Conservation (phyloP, 441 rosid genomes). For the Brassica balearica region DNA sequence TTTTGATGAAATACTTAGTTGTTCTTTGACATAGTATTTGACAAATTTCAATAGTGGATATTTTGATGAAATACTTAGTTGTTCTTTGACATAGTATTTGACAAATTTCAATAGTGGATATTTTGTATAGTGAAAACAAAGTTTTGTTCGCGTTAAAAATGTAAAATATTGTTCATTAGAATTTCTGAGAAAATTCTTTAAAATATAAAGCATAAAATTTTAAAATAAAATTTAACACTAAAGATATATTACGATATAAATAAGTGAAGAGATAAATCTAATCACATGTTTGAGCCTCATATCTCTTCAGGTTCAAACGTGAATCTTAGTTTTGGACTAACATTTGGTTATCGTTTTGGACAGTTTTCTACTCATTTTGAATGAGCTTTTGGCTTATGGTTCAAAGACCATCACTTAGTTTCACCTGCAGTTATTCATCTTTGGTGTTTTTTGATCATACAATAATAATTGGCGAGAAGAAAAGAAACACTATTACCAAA, state of each 20-base stretch:
- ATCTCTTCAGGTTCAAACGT: neutral
- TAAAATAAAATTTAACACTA: no score
- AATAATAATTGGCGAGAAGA: neutral
- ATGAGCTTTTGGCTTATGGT: neutral
- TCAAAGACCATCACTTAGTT: neutral
- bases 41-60: neutral
- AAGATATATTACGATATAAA: neutral
- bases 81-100: no score
- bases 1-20: neutral
- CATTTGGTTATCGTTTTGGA: neutral
- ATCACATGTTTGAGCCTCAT: neutral
- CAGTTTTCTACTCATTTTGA: neutral
- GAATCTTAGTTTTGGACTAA: neutral
- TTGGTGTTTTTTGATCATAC: neutral
- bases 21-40: neutral
- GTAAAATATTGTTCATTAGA: neutral
- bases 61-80: neutral
- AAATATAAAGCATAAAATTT: neutral
- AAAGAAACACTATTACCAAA: neutral
- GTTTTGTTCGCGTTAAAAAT: neutral
- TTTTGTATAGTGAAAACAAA: neutral
- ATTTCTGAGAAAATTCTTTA: no score
- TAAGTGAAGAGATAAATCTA: neutral
- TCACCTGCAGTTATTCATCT: neutral
- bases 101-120: no score